Percentiles rank a stretch among this genome's conserved stretches.
phyloP scores from a whole-genome alignment of 768 basidiomycete species.

The Rossbeevera mucosa region DNA sequence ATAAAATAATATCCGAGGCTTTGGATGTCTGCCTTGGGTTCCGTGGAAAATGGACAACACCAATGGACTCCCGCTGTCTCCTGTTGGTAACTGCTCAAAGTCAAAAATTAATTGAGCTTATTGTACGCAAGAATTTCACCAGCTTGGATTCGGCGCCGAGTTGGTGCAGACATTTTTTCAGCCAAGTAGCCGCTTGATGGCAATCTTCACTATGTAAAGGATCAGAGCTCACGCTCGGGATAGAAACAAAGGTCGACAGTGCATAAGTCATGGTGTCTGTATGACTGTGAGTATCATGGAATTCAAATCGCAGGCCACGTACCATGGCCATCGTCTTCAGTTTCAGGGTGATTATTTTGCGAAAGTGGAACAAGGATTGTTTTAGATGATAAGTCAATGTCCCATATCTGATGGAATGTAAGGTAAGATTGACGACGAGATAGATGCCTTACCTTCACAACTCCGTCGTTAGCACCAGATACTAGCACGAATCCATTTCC shows the following conservation, averaged over 20 bases:
- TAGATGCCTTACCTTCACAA: slow-evolving; percentile 61
- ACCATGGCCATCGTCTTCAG: slow-evolving; percentile 23
- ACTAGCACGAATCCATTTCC: slow-evolving; percentile 39
- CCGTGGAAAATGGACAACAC: slow-evolving; percentile 87
- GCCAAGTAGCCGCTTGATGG: slow-evolving; percentile 88
- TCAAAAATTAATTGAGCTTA: background rate
- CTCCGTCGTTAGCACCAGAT: slow-evolving; percentile 82
- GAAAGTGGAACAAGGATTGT: background rate
- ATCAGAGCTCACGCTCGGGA: slow-evolving; percentile 77
- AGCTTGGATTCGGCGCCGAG: slow-evolving; percentile 81
- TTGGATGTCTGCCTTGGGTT: slow-evolving; percentile 49
- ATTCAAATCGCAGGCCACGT: background rate
- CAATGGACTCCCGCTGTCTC: slow-evolving; percentile 76
- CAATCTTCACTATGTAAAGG: slow-evolving; percentile 76
- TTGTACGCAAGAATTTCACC: slow-evolving; percentile 36
- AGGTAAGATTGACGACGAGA: background rate
- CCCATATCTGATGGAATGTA: slow-evolving; percentile 46
- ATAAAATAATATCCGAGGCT: slow-evolving; percentile 84
- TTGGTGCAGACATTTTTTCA: slow-evolving; percentile 83
- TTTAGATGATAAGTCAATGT: slow-evolving; percentile 32
- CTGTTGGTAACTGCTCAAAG: slow-evolving; percentile 60
- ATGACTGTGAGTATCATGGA: slow-evolving; percentile 1
- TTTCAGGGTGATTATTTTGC: slow-evolving; percentile 1
- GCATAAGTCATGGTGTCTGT: slow-evolving; percentile 74
- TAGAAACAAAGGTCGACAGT: slow-evolving; percentile 79